Evolutionary conservation across 495 filamentous ascomycete genomes (phyloP).

Genomic region (Penicillium psychrofluorescens): DNA sequence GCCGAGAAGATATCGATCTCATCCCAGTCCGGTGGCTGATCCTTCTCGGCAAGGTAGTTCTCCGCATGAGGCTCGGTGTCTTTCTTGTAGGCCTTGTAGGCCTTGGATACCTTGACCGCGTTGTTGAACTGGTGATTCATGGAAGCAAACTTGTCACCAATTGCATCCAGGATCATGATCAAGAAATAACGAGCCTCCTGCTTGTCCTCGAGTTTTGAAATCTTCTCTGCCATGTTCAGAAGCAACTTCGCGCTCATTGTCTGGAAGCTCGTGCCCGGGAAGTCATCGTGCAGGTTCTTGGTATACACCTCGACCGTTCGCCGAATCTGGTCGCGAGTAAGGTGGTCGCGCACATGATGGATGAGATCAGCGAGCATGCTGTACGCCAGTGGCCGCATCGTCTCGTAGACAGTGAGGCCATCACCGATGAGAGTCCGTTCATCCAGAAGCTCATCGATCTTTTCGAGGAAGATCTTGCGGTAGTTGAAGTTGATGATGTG

Average conservation of each 20-base stretch:
- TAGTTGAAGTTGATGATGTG: constrained; percentile 99
- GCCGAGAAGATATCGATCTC: constrained; percentile 96
- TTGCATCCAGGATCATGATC: constrained; percentile 95
- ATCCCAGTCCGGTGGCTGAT: constrained; percentile 83
- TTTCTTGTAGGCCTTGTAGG: constrained; percentile 53
- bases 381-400: constrained; percentile 90
- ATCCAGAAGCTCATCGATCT: constrained; percentile 92
- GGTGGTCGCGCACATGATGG: constrained; percentile 85
- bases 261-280: constrained; percentile 97
- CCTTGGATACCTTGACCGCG: constrained; percentile 81
- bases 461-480: constrained; percentile 85
- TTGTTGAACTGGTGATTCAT: constrained; percentile 97
- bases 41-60: constrained; percentile 74
- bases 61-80: constrained; percentile 60
- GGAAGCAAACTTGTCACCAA: constrained; percentile 94
- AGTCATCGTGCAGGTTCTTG: constrained; percentile 89
- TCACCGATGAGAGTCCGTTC: constrained; percentile 91
- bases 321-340: constrained; percentile 81
- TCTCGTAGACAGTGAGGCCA: constrained; percentile 92
- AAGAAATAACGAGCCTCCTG: constrained; percentile 89
- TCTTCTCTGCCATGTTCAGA: constrained; percentile 95
- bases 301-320: constrained; percentile 96
- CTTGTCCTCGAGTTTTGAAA: constrained; percentile 85
- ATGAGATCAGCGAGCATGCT: constrained; percentile 98
- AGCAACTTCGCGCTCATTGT: constrained; percentile 98